Base-by-base conservation (phyloP, 2,329 filamentous ascomycete species). In the Curvularia lunata region DNA sequence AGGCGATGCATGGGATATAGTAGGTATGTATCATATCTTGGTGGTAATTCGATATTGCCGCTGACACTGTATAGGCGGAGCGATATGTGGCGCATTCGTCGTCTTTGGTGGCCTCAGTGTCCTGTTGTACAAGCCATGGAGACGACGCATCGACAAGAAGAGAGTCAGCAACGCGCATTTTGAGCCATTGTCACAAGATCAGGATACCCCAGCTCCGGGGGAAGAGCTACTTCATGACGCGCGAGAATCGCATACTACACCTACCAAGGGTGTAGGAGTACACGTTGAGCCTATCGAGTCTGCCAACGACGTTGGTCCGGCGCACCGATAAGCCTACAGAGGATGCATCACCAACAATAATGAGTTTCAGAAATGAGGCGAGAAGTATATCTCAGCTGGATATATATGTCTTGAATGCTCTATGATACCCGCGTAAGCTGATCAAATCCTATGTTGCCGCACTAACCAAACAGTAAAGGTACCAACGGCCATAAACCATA, bases 31-130 rank as follows among this genome's bases (percentile, higher is more conserved):
- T 19, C 16, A 87, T 90, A 1, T 52, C 25, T 48, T 3, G 19
- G 32, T 1, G n/a, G 19, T 0, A n/a, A 4, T 1, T 21, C 5
- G 2, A 5, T 6, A 8, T 6, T 16, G 13, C 12, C 10, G 43
- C 54, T 68, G 19, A 69, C 16, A 5, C 2, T 4, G 10, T 38
- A 2, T 37, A 79, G 77, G 76, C 9, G 95, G 91, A 1, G 85
- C 84, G 16, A 97, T 99, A 32, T 97, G 93, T 63, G 92, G 88
- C 0, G 82, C 91, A 0, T 98, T 98, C 67, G 78, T 97, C 0
- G 75, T 96, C 0, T 88, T 92, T 46, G 94, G 92, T 0, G 75
- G 86, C 0, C 81, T 90, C 0, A 92, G 91, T 7, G 84, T 96
- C 0, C 13, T 94, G 0, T 73, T 90, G 0, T 97, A 97, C 73